Conservation (phyloP, 2,329 filamentous ascomycete species). For the Sordariomycetes sp. region DNA sequence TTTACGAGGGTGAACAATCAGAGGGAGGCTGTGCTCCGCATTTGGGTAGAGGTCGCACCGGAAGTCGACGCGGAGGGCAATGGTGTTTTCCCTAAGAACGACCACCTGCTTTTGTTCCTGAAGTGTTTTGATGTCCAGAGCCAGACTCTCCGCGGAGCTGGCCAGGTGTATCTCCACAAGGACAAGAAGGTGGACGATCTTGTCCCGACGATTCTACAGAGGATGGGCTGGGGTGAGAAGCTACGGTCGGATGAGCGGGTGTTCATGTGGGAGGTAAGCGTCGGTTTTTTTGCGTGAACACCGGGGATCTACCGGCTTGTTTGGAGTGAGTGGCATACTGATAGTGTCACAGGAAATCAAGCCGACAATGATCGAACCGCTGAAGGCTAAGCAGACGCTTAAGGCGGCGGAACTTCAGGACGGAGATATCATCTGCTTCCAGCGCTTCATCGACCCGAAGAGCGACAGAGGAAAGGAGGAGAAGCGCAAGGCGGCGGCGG, state of each 20-base stretch:
- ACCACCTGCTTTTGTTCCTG: conserved; percentile 72
- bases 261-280: conserved; percentile 65
- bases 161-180: conserved; percentile 79
- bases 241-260: conserved; percentile 51
- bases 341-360: conserved; percentile 65
- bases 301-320: neutral
- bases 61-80: conserved; percentile 57
- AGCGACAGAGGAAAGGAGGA: conserved; percentile 8
- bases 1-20: conserved; percentile 40
- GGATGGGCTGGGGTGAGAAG: conserved; percentile 79
- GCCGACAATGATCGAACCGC: conserved; percentile 87
- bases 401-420: conserved; percentile 92
- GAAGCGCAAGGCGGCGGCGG: neutral
- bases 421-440: conserved; percentile 94
- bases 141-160: conserved; percentile 66
- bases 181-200: conserved; percentile 83
- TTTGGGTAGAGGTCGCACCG: conserved; percentile 78
- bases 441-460: conserved; percentile 48
- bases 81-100: conserved; percentile 39
- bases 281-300: neutral
- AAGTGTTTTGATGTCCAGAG: conserved; percentile 79
- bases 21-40: conserved; percentile 62
- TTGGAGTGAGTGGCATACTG: neutral
- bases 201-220: conserved; percentile 62
- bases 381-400: conserved; percentile 85